Conservation (phyloP, 768 basidiomycete species). For the Tulasnella sp. region DNA sequence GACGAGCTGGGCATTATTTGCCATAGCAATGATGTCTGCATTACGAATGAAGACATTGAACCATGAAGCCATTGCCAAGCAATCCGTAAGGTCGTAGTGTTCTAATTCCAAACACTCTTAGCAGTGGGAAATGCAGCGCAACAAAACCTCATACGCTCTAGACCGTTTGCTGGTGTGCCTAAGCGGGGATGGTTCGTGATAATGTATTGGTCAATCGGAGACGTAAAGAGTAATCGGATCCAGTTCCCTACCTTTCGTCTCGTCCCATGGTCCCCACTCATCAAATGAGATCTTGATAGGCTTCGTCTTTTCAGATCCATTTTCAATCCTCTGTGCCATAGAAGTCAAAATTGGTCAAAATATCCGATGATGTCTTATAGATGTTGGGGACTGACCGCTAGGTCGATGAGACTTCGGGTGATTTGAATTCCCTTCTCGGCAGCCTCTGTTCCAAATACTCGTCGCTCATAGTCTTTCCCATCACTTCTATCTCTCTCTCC, state of each 20-base stretch:
- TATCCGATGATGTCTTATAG: too few relatives aligned
- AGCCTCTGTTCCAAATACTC: constrained; percentile 44
- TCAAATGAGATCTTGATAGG: constrained; percentile 52
- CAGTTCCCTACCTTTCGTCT: constrained; percentile 36
- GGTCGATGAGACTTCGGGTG: constrained; percentile 55
- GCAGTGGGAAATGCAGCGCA: too few relatives aligned
- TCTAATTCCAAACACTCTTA: constrained; percentile 40
- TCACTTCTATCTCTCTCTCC: constrained; percentile 22
- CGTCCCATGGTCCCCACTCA: constrained; percentile 59
- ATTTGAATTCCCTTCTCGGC: constrained; percentile 59
- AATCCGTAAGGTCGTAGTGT: constrained; percentile 58
- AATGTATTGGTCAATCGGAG: too few relatives aligned
- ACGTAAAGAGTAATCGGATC: too few relatives aligned
- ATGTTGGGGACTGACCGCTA: constrained; percentile 45
- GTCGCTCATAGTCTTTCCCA: constrained; percentile 20
- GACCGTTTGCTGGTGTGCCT: constrained; percentile 23
- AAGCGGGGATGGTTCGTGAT: too few relatives aligned
- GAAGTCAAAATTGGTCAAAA: background rate
- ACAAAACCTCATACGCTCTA: constrained; percentile 22
- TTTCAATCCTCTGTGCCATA: constrained; percentile 38
- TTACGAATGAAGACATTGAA: constrained; percentile 64
- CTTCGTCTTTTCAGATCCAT: constrained; percentile 33
- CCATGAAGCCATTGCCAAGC: constrained; percentile 62
- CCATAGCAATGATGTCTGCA: constrained; percentile 61
- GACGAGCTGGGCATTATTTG: constrained; percentile 62